Conservation (phyloP, 176 grass and related monocot species). For the Raddia guianensis region DNA sequence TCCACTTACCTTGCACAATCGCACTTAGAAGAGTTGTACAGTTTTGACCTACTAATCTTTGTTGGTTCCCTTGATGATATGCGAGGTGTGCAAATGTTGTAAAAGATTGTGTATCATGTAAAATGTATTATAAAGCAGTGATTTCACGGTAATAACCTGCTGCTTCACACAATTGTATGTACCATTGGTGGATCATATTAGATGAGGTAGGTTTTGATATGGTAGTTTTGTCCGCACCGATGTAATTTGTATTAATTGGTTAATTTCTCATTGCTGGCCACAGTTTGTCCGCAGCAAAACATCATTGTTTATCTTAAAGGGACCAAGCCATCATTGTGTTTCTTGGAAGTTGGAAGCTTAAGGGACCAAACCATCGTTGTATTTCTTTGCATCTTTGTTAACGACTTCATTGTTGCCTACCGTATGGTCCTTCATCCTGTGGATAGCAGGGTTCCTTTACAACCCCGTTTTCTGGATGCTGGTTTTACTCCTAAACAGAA, state of each 20-base stretch:
- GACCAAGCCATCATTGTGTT: background rate
- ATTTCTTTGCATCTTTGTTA: background rate
- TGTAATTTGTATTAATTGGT: background rate
- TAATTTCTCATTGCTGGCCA: background rate
- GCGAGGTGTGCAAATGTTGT: constrained; percentile 18
- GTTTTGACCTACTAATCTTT: constrained; percentile 45
- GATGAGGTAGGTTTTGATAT: constrained; percentile 9
- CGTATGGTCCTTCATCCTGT: background rate
- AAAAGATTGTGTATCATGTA: constrained; percentile 28
- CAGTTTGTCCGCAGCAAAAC: background rate
- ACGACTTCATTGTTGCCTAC: background rate
- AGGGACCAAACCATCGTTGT: background rate
- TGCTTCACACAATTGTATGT: background rate
- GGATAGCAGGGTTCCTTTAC: background rate
- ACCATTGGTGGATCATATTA: background rate
- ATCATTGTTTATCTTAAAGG: background rate
- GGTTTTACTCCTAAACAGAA: background rate
- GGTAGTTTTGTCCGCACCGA: background rate
- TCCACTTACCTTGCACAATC: background rate
- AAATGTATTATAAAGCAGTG: constrained; percentile 19
- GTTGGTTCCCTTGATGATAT: background rate
- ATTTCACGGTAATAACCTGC: background rate
- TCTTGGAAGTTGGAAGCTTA: too few relatives aligned
- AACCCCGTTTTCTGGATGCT: background rate
- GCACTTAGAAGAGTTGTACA: constrained; percentile 30